Evolutionary conservation across 352 stramenopile species (phyloP).

Genomic region (Hyaloperonospora brassicae): DNA sequence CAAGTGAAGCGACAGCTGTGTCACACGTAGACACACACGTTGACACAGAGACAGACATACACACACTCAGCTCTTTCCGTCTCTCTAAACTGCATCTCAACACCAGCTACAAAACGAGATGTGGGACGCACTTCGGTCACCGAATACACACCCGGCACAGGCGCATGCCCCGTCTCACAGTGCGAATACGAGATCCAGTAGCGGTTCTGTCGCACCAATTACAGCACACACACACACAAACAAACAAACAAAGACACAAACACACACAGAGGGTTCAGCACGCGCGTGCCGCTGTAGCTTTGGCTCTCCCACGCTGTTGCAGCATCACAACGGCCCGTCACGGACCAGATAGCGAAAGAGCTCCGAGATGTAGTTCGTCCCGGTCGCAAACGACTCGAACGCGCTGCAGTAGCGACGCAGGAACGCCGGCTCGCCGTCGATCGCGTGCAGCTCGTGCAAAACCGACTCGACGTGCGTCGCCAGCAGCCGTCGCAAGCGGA

Average conservation of each 20-base stretch:
- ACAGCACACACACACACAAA: neutral
- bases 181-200: slow-evolving; percentile 87
- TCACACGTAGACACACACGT: neutral
- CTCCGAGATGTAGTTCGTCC: slow-evolving; percentile 72
- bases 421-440: slow-evolving; percentile 59
- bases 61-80: neutral
- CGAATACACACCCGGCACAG: slow-evolving; percentile 75
- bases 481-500: slow-evolving; percentile 60
- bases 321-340: neutral
- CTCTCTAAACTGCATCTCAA: neutral
- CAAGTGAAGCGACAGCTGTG: slow-evolving; percentile 73
- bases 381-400: slow-evolving; percentile 68
- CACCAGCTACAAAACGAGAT: neutral
- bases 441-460: slow-evolving; percentile 46
- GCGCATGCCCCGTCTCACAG: slow-evolving; percentile 73
- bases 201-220: slow-evolving; percentile 39
- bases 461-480: slow-evolving; percentile 61
- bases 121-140: slow-evolving; percentile 53
- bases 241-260: neutral
- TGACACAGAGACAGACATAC: neutral
- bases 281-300: too few relatives aligned
- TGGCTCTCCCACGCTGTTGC: neutral
- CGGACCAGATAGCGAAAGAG: slow-evolving; percentile 72
- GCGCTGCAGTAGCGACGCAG: slow-evolving; percentile 55
- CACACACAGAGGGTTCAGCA: too few relatives aligned